Evolutionary conservation across 2,329 filamentous ascomycete species (phyloP).

Genomic region (Cadophora sp.): DNA sequence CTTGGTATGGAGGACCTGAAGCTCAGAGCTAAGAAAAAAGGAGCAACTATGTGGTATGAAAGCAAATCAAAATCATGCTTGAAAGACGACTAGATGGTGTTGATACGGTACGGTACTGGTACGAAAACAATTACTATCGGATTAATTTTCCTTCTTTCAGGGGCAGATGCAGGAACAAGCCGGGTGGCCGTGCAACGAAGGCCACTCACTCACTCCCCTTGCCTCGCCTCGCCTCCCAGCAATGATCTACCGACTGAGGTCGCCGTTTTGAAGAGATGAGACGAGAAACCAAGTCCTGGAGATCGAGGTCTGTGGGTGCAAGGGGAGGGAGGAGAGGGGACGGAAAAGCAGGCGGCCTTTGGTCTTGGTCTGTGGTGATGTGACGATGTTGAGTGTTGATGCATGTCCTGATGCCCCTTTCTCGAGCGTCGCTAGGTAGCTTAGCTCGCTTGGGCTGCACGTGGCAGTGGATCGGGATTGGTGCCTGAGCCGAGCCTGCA

Average conservation of each 20-base stretch:
- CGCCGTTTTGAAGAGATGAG: conserved; percentile 10
- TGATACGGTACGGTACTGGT: background rate
- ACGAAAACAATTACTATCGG: background rate
- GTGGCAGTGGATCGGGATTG: background rate
- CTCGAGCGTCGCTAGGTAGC: background rate
- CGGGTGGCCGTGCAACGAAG: conserved; percentile 5
- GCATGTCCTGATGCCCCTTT: conserved; percentile 10
- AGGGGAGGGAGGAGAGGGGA: background rate
- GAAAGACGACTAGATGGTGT: background rate
- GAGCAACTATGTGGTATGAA: background rate
- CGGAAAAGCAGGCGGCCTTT: background rate
- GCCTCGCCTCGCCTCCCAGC: background rate
- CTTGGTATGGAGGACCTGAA: background rate
- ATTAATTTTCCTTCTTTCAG: conserved; percentile 1
- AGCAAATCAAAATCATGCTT: conserved; percentile 5
- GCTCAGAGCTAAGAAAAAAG: background rate
- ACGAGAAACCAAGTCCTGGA: conserved; percentile 8
- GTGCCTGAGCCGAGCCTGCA: conserved; percentile 1
- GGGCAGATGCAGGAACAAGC: conserved; percentile 17
- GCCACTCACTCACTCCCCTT: background rate
- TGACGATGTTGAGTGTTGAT: no score
- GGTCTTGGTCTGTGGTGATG: background rate
- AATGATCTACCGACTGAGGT: background rate
- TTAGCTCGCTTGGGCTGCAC: background rate
- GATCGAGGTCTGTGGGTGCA: background rate